Evolutionary conservation across 345 rosid genomes (phyloP), one percentile per base, ranked within the genome.

Genomic region (Acer campestre): DNA sequence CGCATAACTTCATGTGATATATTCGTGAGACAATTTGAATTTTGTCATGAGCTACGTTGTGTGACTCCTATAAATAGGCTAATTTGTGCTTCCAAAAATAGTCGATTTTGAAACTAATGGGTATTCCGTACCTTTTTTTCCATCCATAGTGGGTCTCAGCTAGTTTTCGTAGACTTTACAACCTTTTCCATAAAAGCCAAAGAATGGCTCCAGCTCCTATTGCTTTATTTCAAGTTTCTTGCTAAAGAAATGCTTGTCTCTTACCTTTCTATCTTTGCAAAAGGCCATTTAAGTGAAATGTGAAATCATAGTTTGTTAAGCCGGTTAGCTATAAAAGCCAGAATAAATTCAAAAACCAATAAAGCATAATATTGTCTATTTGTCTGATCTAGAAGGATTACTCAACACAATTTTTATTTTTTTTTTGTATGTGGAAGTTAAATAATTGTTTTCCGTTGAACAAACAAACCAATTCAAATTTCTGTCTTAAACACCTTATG

Each of bases 341-440:
- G 25, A 25, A n/a, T 11, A 59, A 40, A 73, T 61, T 61, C 38
- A 42, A 23, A 73, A 73, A 55, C 40, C 40, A 72, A 61, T 13
- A 72, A 63, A n/a, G 27, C 8, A 61, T 42, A 22, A 6, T 40
- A 73, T 10, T 25, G 38, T 61, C 31, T 29, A 29, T 29, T 29
- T 29, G 3, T 29, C 61, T 23, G 40, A 61, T 7, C 40, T 40
- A 61, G 23, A 46, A 63, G 18, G 25, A 46, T 18, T 18, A 4
- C n/a, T 62, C 22, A 63, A 16, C 14, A 25, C 7, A 31, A 62
- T n/a, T n/a, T n/a, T n/a, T n/a, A n/a, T n/a, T 22, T 17, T 3
- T 1, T 25, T 25, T 25, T 25, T 25, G 27, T 25, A 25, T 25
- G 18, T 7, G 11, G 22, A 10, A 4, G 22, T 38, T 44, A 5